These are phyloP conservation scores for Leishmania mexicana DNA, from an alignment of 208 protist species.

Conservation along the genomic window DNA sequence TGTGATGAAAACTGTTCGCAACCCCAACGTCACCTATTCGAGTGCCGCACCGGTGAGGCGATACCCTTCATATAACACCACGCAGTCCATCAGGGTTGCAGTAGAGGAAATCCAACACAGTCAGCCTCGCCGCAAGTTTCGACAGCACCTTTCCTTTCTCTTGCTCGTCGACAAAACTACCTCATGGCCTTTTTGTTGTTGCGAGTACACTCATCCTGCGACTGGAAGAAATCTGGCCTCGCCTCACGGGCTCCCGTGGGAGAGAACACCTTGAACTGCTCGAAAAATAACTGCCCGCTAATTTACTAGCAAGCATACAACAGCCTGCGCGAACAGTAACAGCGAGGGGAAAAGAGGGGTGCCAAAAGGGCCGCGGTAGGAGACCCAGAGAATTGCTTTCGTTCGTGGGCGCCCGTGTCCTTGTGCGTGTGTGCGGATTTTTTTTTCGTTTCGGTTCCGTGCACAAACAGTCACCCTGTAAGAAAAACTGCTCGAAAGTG, in stretches of 20 bases:
- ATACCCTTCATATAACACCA: neutral
- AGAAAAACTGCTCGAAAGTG: constrained; percentile 20
- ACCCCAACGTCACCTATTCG: neutral
- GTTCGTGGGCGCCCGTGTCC: neutral
- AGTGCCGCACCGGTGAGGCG: neutral
- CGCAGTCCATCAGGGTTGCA: neutral
- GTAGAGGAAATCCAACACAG: neutral
- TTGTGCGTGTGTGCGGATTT: neutral
- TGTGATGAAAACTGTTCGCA: neutral
- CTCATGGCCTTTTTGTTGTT: neutral
- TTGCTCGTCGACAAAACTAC: neutral
- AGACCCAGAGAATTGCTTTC: neutral
- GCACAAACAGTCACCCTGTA: constrained; percentile 9
- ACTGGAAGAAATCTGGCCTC: neutral
- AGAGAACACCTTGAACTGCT: neutral
- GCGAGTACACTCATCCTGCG: constrained; percentile 1
- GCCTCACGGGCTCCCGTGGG: neutral
- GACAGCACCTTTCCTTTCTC: neutral
- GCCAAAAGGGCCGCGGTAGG: neutral
- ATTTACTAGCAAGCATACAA: neutral
- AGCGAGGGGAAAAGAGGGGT: constrained; percentile 1
- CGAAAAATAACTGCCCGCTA: neutral
- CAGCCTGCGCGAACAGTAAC: neutral
- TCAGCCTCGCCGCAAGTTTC: neutral
- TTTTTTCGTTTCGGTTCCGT: neutral